Evolutionary conservation across 345 rosid species (phyloP), one percentile per base, ranked within the genome.

Genomic region (Acer negundo): DNA sequence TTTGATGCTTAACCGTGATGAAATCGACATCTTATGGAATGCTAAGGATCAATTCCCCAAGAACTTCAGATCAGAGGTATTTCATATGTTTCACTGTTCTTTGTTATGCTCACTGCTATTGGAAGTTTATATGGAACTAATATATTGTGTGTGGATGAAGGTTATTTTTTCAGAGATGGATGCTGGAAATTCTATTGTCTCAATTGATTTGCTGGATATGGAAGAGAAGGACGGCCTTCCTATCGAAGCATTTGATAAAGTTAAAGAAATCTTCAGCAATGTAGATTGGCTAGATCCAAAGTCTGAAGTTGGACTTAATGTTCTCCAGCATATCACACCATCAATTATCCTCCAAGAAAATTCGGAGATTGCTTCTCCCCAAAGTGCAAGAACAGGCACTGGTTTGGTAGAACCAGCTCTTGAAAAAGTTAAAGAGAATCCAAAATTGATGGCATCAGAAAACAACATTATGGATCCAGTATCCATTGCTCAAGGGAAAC

Each of bases 21-120:
- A 93, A 75, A 83, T 91, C 75, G 97, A 93, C 80, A 84, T 83
- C 58, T 80, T 86, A 77, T 91, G 97, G 97, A 84, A 85, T 83
- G 78, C 80, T 70, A 83, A 78, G 67, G 90, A 88, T 82, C 86
- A 81, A 78, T 93, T 89, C 80, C 88, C 95, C 12, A 91, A 86
- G 80, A 90, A 89, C 79, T 93, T 91, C 82, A 84, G 86, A 77
- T 92, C 88, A 0, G 95, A 93, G 97, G 95, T 93, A 86, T 80
- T 20, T 10, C 23, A 28, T 20, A 67, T 72, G 28, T 79, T 75
- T 72, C 62, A 58, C 19, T 47, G 8, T 66, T 74, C 24, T 66
- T 72, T 17, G 9, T 55, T 74, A 19, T 46, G n/a, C 75, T 55
- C 24, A 15, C 24, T 72, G 22, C 61, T 73, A 24, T 75, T 44